Evolutionary conservation across 164 flowering plant species (phyloP).

Genomic region (Tinospora cordifolia): DNA sequence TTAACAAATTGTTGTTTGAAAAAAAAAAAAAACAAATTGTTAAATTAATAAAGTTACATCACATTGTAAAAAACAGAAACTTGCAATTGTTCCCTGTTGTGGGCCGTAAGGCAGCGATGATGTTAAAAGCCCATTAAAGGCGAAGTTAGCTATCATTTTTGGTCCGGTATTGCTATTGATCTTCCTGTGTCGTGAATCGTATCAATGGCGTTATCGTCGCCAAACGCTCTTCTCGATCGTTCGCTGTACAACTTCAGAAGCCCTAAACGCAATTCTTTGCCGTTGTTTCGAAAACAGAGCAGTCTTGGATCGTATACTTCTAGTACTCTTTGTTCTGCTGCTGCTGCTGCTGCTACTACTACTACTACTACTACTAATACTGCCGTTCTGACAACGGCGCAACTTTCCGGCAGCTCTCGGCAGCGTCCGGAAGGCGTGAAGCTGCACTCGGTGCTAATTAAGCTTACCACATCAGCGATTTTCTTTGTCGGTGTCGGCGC

Average conservation of each 20-base stretch:
- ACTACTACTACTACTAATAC: neutral
- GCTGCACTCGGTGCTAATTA: conserved; percentile 14
- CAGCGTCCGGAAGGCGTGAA: conserved; percentile 5
- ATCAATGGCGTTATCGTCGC: neutral
- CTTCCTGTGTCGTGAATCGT: neutral
- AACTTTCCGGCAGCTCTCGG: neutral
- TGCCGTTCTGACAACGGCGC: neutral
- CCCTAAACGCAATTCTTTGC: conserved; percentile 11
- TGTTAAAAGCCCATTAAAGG: too few species aligned
- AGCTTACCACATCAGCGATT: conserved; percentile 20
- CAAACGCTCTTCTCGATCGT: neutral
- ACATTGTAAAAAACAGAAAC: too few species aligned
- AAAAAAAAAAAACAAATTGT: too few species aligned
- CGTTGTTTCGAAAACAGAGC: neutral
- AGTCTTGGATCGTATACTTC: neutral
- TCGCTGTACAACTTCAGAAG: conserved; percentile 2
- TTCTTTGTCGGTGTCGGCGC: conserved; percentile 20
- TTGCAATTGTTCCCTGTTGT: too few species aligned
- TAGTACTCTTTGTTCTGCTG: too few species aligned
- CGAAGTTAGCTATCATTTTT: too few species aligned
- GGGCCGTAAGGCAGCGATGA: too few species aligned
- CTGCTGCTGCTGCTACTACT: too few species aligned
- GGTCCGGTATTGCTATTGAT: neutral
- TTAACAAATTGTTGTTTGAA: too few species aligned
- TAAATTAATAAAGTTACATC: too few species aligned